Evolutionary conservation across 83 land plant species (phyloP).

Genomic region (Diphasiastrum complanatum): DNA sequence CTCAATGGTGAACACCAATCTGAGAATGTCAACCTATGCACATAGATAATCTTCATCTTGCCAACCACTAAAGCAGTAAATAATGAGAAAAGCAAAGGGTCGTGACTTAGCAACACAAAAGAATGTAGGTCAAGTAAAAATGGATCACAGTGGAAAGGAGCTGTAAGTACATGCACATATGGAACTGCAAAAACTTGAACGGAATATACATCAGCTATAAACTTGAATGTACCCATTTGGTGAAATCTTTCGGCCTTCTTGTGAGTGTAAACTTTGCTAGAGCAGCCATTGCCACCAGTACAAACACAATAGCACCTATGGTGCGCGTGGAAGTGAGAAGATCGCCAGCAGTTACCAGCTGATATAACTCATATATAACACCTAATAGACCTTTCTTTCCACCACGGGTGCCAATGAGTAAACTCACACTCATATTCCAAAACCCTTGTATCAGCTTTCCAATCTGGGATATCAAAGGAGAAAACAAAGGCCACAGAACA

Average conservation of each 20-base stretch:
- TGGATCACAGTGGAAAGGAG: too few relatives aligned
- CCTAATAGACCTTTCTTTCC: slow-evolving; percentile 35
- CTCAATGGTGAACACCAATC: too few relatives aligned
- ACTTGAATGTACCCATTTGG: slow-evolving; percentile 92
- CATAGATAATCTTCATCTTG: too few relatives aligned
- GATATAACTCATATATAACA: slow-evolving; percentile 22
- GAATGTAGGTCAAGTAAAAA: too few relatives aligned
- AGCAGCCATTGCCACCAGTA: slow-evolving; percentile 53
- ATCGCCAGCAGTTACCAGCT: slow-evolving; percentile 40
- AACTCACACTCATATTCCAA: slow-evolving; percentile 31
- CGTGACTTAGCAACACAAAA: too few relatives aligned
- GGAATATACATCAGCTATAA: too few relatives aligned
- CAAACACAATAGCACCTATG: slow-evolving; percentile 43
- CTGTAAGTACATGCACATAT: too few relatives aligned
- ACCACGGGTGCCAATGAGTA: slow-evolving; percentile 14
- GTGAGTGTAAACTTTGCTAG: slow-evolving; percentile 73
- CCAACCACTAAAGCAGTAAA: too few relatives aligned
- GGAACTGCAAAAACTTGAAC: too few relatives aligned
- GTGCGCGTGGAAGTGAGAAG: slow-evolving; percentile 36
- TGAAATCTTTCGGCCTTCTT: slow-evolving; percentile 77
- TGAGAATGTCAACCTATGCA: too few relatives aligned
- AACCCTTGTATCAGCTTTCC: slow-evolving; percentile 20
- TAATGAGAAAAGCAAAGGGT: too few relatives aligned
- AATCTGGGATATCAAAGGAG: slow-evolving; percentile 38
- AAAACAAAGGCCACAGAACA: slow-evolving; percentile 46